Base-by-base conservation (phyloP, 2,329 filamentous ascomycete species). In the Cercospora sesami region DNA sequence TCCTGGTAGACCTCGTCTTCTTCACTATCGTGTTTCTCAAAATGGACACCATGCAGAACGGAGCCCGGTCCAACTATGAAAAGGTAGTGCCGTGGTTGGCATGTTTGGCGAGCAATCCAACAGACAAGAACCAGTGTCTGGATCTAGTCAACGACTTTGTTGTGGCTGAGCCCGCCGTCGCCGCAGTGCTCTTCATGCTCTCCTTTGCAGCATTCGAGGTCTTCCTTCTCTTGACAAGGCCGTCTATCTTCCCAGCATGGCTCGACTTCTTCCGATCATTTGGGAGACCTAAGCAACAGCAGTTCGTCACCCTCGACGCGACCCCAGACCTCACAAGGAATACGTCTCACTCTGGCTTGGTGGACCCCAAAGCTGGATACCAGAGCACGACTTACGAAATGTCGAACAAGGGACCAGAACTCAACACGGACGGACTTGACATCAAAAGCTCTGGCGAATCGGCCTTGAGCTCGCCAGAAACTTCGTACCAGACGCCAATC, bases 11-110 rank as follows among this genome's bases (percentile, higher is more conserved):
- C 78, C 93, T 98, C 70, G 89, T 97, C 75, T 97, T 97, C 84
- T 97, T 98, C 80, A 90, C 94, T 1, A 84, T 97, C 57, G 86
- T 97, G 64, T 98, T 98, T 77, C 90, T 98, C 60, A 92, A 92
- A 77, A 87, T 97, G 76, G 91, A 96, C 79, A 90, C 90, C 73
- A 86, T 91, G 23, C 86, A 91, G 12, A 81, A 87, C 8, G 74
- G 81, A 63, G 85, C 86, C 3, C 80, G 86, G 21, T 84, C 86
- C 45, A 84, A 88, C 39, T 75, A 90, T 63, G 69, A 79, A 7
- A 85, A 87, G 28, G 87, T 90, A 2, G 69, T 80, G 39, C 83
- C 85, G 3, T 98, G 92, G 91, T 78, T 96, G 1, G 10, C 77
- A 0, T 99, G 95, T 76, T 84, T 99, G n/a, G 81, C 86, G 0